Evolutionary conservation across 768 basidiomycete genomes (phyloP).

Genomic region (Leucosporidium yakuticum): DNA sequence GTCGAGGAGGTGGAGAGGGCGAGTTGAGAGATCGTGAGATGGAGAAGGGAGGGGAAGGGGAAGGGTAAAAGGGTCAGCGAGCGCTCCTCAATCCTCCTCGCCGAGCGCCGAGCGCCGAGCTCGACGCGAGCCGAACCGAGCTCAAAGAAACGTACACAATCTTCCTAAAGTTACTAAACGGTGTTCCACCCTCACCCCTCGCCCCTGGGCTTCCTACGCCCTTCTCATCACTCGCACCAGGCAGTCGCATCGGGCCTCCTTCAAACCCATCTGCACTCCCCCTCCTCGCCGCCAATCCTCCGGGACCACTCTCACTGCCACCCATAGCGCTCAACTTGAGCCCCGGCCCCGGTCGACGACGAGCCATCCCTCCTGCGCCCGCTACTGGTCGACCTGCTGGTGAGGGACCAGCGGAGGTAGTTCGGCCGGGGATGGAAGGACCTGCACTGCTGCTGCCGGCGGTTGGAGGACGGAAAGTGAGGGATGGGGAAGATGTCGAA

Average conservation of each 20-base stretch:
- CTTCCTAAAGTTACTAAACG: slow-evolving; percentile 86
- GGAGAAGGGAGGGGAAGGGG: neutral
- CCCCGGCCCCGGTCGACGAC: too few species aligned
- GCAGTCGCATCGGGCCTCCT: slow-evolving; percentile 41
- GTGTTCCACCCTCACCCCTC: slow-evolving; percentile 48
- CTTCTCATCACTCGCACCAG: slow-evolving; percentile 7
- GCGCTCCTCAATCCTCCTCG: neutral
- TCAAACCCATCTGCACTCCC: slow-evolving; percentile 32
- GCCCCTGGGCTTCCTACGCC: slow-evolving; percentile 11
- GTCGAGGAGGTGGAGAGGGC: neutral
- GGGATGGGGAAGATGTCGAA: neutral
- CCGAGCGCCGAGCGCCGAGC: neutral
- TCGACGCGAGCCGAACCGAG: neutral
- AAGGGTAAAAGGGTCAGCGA: neutral
- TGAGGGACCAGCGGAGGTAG: slow-evolving; percentile 40
- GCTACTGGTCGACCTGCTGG: slow-evolving; percentile 42
- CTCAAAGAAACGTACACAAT: slow-evolving; percentile 67
- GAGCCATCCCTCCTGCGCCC: too few species aligned
- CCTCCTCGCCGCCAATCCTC: slow-evolving; percentile 63
- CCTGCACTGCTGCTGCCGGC: too few species aligned
- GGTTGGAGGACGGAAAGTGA: slow-evolving; percentile 12
- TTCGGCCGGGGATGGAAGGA: neutral
- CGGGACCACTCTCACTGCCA: slow-evolving; percentile 55
- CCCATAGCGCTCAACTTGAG: slow-evolving; percentile 18
- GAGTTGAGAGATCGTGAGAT: neutral